Evolutionary conservation across 306 rosid genomes (phyloP).

Genomic region (Casuarina equisetifolia): DNA sequence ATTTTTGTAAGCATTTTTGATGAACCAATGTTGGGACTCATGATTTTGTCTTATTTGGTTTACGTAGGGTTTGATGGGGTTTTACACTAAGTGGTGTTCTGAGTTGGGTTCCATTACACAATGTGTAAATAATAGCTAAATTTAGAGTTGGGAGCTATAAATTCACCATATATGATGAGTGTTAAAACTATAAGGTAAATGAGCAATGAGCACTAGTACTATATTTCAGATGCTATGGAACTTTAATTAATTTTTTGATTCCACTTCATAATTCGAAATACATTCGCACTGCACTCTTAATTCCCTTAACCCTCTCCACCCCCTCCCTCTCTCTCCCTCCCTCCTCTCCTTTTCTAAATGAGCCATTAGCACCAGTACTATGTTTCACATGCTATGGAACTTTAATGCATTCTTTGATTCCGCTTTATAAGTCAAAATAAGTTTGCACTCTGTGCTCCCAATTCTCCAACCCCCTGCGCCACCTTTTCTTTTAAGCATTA

Average conservation of each 20-base stretch:
- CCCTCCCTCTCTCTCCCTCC: too few species aligned
- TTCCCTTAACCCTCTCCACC: too few species aligned
- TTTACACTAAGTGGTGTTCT: background rate
- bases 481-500: constrained; percentile 5
- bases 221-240: background rate
- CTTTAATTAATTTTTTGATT: background rate
- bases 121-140: too few species aligned
- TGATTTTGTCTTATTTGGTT: background rate
- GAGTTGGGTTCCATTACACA: background rate
- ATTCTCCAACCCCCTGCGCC: too few species aligned
- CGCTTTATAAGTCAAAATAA: background rate
- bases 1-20: background rate
- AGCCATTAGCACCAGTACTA: background rate
- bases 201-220: background rate
- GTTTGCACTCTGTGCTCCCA: background rate
- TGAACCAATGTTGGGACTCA: background rate
- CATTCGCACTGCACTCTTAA: background rate
- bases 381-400: background rate
- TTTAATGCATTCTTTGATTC: background rate
- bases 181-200: background rate
- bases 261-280: background rate
- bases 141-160: background rate
- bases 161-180: background rate
- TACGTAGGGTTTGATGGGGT: background rate
- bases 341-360: too few species aligned